phyloP scores from a whole-genome alignment of 257 asterid genomes.

The Paraleonurus japonicus region DNA sequence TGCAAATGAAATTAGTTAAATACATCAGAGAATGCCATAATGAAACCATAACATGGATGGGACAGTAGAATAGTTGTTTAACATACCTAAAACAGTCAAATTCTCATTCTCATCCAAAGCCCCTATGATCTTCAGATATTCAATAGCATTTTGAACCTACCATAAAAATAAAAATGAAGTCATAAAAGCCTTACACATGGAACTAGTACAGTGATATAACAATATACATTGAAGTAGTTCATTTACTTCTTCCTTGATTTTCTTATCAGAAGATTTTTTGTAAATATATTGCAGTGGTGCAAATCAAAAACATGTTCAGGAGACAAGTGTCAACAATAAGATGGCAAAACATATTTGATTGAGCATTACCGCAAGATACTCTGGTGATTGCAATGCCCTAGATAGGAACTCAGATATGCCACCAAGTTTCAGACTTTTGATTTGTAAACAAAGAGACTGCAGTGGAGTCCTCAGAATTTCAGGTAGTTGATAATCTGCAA shows the following conservation, averaged over 20 bases:
- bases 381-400: slow-evolving; percentile 90
- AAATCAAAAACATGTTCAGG: slow-evolving; percentile 3
- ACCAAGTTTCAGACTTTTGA: slow-evolving; percentile 88
- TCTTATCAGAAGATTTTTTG: background rate
- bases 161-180: slow-evolving; percentile 17
- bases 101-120: slow-evolving; percentile 90
- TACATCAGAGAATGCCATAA: slow-evolving; percentile 24
- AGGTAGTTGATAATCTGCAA: slow-evolving; percentile 85
- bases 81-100: slow-evolving; percentile 78
- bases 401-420: slow-evolving; percentile 82
- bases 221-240: background rate
- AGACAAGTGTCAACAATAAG: slow-evolving; percentile 21
- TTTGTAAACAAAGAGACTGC: slow-evolving; percentile 94
- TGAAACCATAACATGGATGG: slow-evolving; percentile 24
- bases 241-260: slow-evolving; percentile 7
- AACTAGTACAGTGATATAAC: background rate
- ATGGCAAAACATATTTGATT: slow-evolving; percentile 24
- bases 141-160: slow-evolving; percentile 94
- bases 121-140: slow-evolving; percentile 81
- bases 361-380: slow-evolving; percentile 75
- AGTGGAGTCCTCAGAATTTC: slow-evolving; percentile 95
- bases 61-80: slow-evolving; percentile 4
- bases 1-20: slow-evolving; percentile 39
- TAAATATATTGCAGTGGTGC: background rate
- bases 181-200: slow-evolving; percentile 17